Conservation (phyloP, 176 grass and related monocot genomes). For the Aechmea fasciata region DNA sequence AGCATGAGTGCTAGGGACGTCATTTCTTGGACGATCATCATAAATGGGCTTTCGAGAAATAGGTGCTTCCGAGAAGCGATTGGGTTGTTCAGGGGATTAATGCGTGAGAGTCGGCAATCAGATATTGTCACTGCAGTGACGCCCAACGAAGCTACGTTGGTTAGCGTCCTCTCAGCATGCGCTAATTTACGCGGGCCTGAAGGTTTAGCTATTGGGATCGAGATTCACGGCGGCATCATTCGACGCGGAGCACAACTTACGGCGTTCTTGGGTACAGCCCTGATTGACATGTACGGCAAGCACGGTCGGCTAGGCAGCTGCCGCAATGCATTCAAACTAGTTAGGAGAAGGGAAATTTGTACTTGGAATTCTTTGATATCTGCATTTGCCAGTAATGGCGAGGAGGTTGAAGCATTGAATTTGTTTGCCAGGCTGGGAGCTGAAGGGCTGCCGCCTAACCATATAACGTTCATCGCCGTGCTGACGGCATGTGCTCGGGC, state of each 20-base stretch:
- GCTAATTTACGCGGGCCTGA: conserved; percentile 31
- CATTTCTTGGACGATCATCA: conserved; percentile 61
- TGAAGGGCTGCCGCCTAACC: conserved; percentile 40
- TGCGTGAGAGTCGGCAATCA: conserved; percentile 12
- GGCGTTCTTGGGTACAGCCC: conserved; percentile 45
- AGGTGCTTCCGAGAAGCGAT: conserved; percentile 33
- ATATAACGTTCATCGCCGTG: conserved; percentile 53
- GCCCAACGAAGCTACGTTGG: conserved; percentile 53
- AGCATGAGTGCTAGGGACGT: conserved; percentile 29
- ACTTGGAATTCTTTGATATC: conserved; percentile 59
- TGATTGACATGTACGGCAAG: conserved; percentile 81
- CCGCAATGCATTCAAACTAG: conserved; percentile 20
- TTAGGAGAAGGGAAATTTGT: conserved; percentile 30
- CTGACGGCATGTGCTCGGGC: conserved; percentile 46
- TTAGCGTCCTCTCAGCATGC: conserved; percentile 55
- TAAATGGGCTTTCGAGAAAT: conserved; percentile 43
- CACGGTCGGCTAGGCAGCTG: conserved; percentile 44
- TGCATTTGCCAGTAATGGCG: conserved; percentile 47
- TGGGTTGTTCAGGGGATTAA: conserved; percentile 26
- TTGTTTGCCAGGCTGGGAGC: conserved; percentile 37
- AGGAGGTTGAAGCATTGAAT: conserved; percentile 39
- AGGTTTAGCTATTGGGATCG: conserved; percentile 25
- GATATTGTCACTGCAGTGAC: not conserved
- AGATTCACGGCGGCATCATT: conserved; percentile 38
- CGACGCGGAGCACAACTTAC: conserved; percentile 30